Evolutionary conservation across 345 rosid species (phyloP).

Genomic region (Erysimum cheiranthoides): DNA sequence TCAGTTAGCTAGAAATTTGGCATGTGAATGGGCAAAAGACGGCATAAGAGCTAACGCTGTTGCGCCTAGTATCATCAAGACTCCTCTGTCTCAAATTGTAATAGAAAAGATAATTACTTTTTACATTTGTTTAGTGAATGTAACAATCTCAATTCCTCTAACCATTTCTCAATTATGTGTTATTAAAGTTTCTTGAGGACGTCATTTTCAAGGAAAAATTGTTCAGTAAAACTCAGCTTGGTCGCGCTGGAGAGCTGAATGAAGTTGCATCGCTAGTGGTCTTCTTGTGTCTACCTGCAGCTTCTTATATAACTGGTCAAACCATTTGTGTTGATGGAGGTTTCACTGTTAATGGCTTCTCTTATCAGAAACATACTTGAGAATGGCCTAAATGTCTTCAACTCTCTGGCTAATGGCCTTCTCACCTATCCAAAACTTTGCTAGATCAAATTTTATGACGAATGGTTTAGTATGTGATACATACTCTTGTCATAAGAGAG

Average conservation of each 20-base stretch:
- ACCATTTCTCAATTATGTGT: background rate
- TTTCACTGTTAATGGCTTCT: conserved; percentile 46
- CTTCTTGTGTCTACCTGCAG: conserved; percentile 56
- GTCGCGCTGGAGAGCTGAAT: conserved; percentile 47
- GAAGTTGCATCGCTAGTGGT: conserved; percentile 58
- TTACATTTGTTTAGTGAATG: background rate
- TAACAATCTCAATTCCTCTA: background rate
- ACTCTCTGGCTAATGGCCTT: background rate
- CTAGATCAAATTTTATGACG: background rate
- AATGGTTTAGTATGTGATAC: no score
- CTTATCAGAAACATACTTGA: background rate
- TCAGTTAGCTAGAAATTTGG: conserved; percentile 55
- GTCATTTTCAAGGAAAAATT: background rate
- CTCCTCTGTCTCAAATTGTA: conserved; percentile 48
- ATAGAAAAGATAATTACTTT: background rate
- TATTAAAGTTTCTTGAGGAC: background rate
- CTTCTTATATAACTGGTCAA: conserved; percentile 62
- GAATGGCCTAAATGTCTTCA: background rate
- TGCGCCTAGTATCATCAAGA: conserved; percentile 50
- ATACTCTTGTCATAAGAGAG: background rate
- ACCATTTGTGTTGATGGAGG: conserved; percentile 56
- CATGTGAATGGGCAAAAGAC: conserved; percentile 73
- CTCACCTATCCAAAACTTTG: background rate
- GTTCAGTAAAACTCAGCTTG: background rate
- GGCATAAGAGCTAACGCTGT: conserved; percentile 25